Conservation (phyloP, 495 filamentous ascomycete species). For the Lasiosphaeria hispida region DNA sequence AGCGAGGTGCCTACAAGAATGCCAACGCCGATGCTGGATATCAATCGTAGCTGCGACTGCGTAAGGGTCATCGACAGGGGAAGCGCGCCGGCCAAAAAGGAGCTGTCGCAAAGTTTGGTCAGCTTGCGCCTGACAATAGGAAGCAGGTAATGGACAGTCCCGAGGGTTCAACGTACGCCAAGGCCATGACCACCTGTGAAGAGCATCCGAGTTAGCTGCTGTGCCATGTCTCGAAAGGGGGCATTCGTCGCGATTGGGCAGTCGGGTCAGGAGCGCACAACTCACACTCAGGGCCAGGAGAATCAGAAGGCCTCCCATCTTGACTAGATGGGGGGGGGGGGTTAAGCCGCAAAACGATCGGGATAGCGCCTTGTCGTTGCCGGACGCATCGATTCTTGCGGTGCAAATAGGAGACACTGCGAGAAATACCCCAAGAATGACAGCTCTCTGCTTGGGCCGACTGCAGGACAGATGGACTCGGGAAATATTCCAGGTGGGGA, state of each 20-base stretch:
- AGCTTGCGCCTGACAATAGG: conserved; percentile 25
- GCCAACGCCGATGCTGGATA: conserved; percentile 91
- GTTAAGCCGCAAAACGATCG: too few species aligned
- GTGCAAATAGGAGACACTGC: too few species aligned
- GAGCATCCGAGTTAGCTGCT: conserved; percentile 20
- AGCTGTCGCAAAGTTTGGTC: conserved; percentile 53
- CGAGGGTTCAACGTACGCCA: conserved; percentile 64
- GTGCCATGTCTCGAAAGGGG: not conserved
- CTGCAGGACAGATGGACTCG: too few species aligned
- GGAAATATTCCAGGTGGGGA: too few species aligned
- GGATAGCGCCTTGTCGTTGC: too few species aligned
- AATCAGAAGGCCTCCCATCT: conserved; percentile 79
- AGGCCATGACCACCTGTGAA: conserved; percentile 75
- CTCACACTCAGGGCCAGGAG: conserved; percentile 69
- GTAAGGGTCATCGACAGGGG: conserved; percentile 88
- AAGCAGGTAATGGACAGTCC: conserved; percentile 1
- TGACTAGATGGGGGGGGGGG: conserved; percentile 1
- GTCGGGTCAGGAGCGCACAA: not conserved
- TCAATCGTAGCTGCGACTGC: conserved; percentile 80
- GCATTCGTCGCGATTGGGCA: not conserved
- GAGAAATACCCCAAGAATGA: too few species aligned
- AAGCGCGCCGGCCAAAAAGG: conserved; percentile 90
- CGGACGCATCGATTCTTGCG: too few species aligned
- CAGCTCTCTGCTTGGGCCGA: too few species aligned
- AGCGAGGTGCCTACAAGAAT: conserved; percentile 91